Evolutionary conservation across 2,329 filamentous ascomycete genomes (phyloP), one percentile per base, ranked within the genome.

Genomic region (Tolypocladium paradoxum): DNA sequence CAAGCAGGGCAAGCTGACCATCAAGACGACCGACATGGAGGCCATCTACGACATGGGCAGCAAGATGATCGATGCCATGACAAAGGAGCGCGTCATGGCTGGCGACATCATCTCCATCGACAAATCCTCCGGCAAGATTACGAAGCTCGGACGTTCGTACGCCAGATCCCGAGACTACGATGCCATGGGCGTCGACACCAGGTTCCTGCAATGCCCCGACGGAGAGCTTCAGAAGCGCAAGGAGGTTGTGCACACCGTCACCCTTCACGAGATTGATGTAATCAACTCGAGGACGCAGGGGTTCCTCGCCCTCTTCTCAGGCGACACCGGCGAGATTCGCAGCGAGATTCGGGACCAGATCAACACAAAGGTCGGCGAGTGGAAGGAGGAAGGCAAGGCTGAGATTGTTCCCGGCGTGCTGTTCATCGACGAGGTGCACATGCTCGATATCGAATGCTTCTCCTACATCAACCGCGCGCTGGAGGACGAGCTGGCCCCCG

Each of bases 51-150:
- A 99, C 65, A 96, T 99, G 91, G 93, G 93, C 59, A 92, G 88
- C 61, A 97, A 97, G 75, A 97, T 99, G 93, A 99, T 99, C 61
- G 93, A 99, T 68, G 90, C 90, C 59, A 96, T 99, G 90, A 96
- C 91, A 61, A 97, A 97, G 73, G 93, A 99, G 76, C 92, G 95
- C 64, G 90, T 99, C 59, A 96, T 97, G 85, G 93, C 93, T 5
- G 93, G 93, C 62, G 93, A 99, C 68, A 93, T 99, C 61, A 95
- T 99, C 64, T 95, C 89, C 54, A 97, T 99, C 62, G 93, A 99
- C 77, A 99, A 99, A 75, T 91, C 92, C 0, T 96, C 90, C 2
- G 93, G 93, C 60, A 96, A 96, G 72, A 97, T 99, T 68, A 95
- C 90, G 52, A 99, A 97, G 73, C 82, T 99, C 24, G 93, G 93